Base-by-base conservation (phyloP, 768 basidiomycete genomes). In the Lactarius sp. region DNA sequence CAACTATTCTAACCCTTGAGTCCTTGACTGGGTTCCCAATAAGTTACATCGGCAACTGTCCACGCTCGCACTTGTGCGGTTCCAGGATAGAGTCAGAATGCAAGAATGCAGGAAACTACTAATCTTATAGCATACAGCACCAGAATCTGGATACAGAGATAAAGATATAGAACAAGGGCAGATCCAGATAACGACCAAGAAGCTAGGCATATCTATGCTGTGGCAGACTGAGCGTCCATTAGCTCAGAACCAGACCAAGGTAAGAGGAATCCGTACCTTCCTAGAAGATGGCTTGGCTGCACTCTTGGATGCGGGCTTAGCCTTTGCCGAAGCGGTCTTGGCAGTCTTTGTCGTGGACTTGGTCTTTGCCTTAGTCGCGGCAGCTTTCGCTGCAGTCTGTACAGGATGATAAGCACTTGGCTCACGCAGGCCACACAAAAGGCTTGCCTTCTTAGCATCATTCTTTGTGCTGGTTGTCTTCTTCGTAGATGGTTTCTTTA, bases 401-500 rank as follows among this genome's bases (percentile, higher is more conserved):
- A 22, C 14, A 37, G 34, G 16, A 27, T 0, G 9, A 41, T 68
- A 51, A 68, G 52, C 27, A 33, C 7, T 20, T 2, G 18, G 10
- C 31, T 22, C 46, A 52, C 8, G 4, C 9, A 22, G 8, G 13
- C 16, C 16, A 49, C 20, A 14, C 6, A 33, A 4, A 60, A 34
- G n/a, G 54, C 71, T 46, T 54, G 71, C 76, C 72, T 73, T 74
- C 73, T 76, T 75, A 60, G 72, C 70, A 49, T 70, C 71, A 0
- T 69, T 68, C 71, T 74, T 75, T 31, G 73, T 69, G 46, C 66
- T 68, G 27, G 53, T 67, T n/a, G 62, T 52, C 66, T 68, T 68
- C 68, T 64, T 68, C 5, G 59, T 54, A 10, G 69, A 52, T 36
- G 66, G 62, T 59, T 73, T 74, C 75, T 81, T 82, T 34, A 67